These are phyloP conservation scores for Zangia roseola DNA, from an alignment of 768 basidiomycete genomes.

Conservation along the genomic window DNA sequence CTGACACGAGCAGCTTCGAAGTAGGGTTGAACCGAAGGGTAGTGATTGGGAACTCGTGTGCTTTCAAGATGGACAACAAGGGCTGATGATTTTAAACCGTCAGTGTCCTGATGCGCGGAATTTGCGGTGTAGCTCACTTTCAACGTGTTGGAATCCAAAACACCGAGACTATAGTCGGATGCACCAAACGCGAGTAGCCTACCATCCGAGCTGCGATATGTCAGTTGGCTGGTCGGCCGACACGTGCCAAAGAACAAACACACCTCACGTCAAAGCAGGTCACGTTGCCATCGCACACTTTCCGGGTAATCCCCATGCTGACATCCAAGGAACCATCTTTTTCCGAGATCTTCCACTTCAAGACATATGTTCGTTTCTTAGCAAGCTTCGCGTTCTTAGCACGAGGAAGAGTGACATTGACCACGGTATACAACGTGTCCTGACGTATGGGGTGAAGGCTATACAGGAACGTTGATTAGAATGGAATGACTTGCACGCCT, in stretches of 20 bases:
- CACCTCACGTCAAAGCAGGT: constrained; percentile 91
- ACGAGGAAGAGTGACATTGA: constrained; percentile 68
- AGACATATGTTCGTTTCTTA: constrained; percentile 60
- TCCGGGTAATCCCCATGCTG: constrained; percentile 53
- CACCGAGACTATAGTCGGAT: constrained; percentile 81
- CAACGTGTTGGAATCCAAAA: constrained; percentile 77
- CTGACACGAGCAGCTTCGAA: constrained; percentile 78
- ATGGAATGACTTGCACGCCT: not conserved
- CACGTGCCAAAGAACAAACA: constrained; percentile 16
- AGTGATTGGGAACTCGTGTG: constrained; percentile 94
- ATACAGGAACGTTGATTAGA: constrained; percentile 9
- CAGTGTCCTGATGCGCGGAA: not conserved
- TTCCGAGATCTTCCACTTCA: constrained; percentile 68
- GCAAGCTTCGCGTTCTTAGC: constrained; percentile 50
- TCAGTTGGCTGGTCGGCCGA: constrained; percentile 1
- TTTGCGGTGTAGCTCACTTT: constrained; percentile 48
- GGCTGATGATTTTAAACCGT: constrained; percentile 52
- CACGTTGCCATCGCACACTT: constrained; percentile 74
- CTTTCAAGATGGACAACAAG: constrained; percentile 80
- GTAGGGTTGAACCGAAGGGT: constrained; percentile 85
- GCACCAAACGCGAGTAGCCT: constrained; percentile 81
- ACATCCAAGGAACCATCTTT: constrained; percentile 66
- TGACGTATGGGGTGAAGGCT: constrained; percentile 59
- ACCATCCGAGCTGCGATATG: constrained; percentile 66
- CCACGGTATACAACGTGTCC: constrained; percentile 61